A percentile compares a stretch with the other conserved stretches of the same genome.
phyloP scores from a whole-genome alignment of 73 alveolate species.

The Durusdinium trenchii region DNA sequence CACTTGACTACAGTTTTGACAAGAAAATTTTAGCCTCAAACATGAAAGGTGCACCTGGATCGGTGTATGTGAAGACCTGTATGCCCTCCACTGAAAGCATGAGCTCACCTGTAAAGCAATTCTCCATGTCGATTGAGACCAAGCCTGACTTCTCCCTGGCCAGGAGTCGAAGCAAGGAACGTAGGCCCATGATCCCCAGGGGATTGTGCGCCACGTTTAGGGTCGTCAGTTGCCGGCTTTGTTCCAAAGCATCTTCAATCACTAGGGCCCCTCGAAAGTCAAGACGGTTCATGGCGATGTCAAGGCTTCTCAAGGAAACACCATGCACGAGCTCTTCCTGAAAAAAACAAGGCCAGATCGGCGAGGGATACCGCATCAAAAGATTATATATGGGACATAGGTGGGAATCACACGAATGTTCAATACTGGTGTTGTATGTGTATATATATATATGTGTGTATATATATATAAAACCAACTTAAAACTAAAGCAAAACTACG shows the following conservation, averaged over 20 bases:
- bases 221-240: constrained; percentile 49
- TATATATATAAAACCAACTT: not conserved
- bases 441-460: not conserved
- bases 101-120: constrained; percentile 38
- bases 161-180: constrained; percentile 57
- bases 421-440: not conserved
- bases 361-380: not conserved
- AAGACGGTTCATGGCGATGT: constrained; percentile 75
- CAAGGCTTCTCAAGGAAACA: constrained; percentile 37
- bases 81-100: constrained; percentile 63
- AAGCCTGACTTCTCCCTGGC: constrained; percentile 61
- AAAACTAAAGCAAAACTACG: not conserved
- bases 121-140: constrained; percentile 71
- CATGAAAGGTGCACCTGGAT: too few species aligned
- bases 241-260: constrained; percentile 67
- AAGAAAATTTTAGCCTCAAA: too few species aligned
- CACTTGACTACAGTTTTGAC: too few species aligned
- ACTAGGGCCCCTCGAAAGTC: constrained; percentile 75
- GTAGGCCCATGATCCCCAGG: constrained; percentile 74
- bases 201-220: constrained; percentile 73
- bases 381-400: not conserved
- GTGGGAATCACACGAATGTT: not conserved
- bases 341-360: not conserved
- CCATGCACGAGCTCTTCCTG: constrained; percentile 51
- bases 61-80: constrained; percentile 75